Conservation (phyloP, 2,329 filamentous ascomycete genomes). For the Penicillium sp. region DNA sequence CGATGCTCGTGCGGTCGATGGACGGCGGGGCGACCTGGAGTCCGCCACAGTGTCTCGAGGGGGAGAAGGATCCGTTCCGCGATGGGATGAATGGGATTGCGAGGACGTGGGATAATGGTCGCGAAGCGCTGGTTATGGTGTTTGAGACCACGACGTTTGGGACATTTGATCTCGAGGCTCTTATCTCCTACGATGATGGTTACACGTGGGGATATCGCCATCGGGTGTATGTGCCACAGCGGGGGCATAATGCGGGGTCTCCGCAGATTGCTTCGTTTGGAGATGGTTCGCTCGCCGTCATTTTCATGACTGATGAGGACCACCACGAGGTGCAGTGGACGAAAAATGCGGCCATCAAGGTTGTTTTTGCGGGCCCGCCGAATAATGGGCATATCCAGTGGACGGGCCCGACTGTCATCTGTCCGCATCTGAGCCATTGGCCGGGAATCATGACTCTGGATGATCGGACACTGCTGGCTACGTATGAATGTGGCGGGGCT, state of each 20-base stretch:
- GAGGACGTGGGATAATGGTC: conserved; percentile 35
- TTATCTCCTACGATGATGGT: conserved; percentile 52
- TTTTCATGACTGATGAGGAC: conserved; percentile 57
- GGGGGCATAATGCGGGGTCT: conserved; percentile 48
- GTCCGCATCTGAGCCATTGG: conserved; percentile 42
- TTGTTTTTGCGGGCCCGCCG: conserved; percentile 42
- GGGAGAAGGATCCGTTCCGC: conserved; percentile 41
- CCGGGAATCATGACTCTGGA: conserved; percentile 42
- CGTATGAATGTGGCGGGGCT: conserved; percentile 34
- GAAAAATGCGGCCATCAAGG: conserved; percentile 47
- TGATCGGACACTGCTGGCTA: conserved; percentile 30
- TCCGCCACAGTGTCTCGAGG: conserved; percentile 48
- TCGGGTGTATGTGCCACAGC: conserved; percentile 46
- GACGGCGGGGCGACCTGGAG: conserved; percentile 53
- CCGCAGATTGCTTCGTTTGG: conserved; percentile 51
- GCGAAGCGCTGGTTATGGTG: conserved; percentile 50
- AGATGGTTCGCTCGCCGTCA: conserved; percentile 47
- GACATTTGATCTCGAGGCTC: conserved; percentile 51
- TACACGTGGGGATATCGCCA: conserved; percentile 47
- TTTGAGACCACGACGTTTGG: conserved; percentile 52
- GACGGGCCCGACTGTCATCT: conserved; percentile 39
- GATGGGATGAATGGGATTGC: conserved; percentile 53
- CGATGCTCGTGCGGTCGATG: conserved; percentile 52
- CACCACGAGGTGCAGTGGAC: conserved; percentile 43
- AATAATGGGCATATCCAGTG: conserved; percentile 40